Evolutionary conservation across 768 basidiomycete species (phyloP), one percentile per base, ranked within the genome.

Genomic region (Termitomyces titanicus): DNA sequence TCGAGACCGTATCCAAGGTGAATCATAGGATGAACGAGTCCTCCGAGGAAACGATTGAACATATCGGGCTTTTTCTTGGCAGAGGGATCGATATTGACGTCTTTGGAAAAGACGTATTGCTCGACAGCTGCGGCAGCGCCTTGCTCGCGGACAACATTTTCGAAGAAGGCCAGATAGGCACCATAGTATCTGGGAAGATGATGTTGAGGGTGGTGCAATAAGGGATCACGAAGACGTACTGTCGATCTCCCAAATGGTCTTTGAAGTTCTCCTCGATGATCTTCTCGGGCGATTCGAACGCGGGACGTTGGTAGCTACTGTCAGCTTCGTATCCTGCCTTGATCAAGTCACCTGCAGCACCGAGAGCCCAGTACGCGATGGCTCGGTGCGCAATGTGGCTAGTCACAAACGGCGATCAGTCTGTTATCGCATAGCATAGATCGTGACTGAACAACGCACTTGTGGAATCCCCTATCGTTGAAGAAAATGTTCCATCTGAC

Each of bases 1-100:
- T 89, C 88, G 3, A 79, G 68, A 1, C 85, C 87, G 67, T 82
- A 84, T 22, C 84, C 86, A 2, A 71, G 60, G 61, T 89, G 86
- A 46, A 89, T 88, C 47, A 87, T 56, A 0, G 88, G 85, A 63
- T 90, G 88, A 4, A 88, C 15, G 2, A 86, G 62, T 2, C 83
- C 85, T 0, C 74, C 74, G 3, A 85, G 40, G 62, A 85, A 77
- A 17, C 85, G 79, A 37, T 74, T 75, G n/a, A 88, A 63, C 62
- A 72, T 68, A 35, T 64, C 60, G 8, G 80, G 79, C 18, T 61
- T 50, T 24, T 76, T 72, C 22, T 65, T 60, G 0, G 64, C 63
- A 9, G 62, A 65, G 60, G 68, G 58, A 22, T 66, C 68, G 42
- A 74, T 71, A 46, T 84, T 85, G 48, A 70, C 76, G 24, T 76